phyloP scores from a whole-genome alignment of 306 rosid genomes.

The Quercus mongolica region DNA sequence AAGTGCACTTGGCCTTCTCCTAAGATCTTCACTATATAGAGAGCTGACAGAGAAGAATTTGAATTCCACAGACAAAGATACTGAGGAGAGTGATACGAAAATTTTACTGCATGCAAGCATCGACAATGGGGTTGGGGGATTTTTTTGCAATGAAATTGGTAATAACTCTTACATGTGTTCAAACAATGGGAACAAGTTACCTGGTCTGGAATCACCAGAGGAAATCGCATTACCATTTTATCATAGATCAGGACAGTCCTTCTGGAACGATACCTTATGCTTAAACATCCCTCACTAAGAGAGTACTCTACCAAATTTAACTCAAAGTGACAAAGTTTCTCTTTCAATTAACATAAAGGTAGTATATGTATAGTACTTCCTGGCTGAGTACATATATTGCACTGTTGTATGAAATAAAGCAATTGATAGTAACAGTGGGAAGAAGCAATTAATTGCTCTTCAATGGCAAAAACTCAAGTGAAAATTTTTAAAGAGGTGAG shows the following conservation, averaged over 20 bases:
- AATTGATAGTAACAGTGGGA: too few relatives aligned
- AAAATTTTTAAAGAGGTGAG: too few relatives aligned
- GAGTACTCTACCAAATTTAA: background rate
- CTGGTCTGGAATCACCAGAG: slow-evolving; percentile 42
- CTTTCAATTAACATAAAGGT: background rate
- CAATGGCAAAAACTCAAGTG: too few relatives aligned
- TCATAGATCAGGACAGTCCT: slow-evolving; percentile 25
- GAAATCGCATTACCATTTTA: slow-evolving; percentile 35
- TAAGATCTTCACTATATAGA: slow-evolving; percentile 67
- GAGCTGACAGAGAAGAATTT: slow-evolving; percentile 60
- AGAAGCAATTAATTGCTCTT: too few relatives aligned
- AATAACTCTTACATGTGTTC: slow-evolving; percentile 15
- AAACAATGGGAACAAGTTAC: slow-evolving; percentile 25
- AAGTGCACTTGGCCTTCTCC: slow-evolving; percentile 72
- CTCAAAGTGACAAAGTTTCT: background rate
- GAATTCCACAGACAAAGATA: slow-evolving; percentile 25
- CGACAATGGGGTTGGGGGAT: slow-evolving; percentile 26
- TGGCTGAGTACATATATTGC: background rate
- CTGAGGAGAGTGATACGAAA: slow-evolving; percentile 34
- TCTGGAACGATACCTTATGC: slow-evolving; percentile 33
- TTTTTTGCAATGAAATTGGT: slow-evolving; percentile 21
- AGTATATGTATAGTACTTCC: background rate
- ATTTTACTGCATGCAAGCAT: slow-evolving; percentile 12
- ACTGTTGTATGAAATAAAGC: too few relatives aligned
- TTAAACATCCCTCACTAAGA: slow-evolving; percentile 31